Conservation (phyloP, 306 rosid species). For the Citrullus amarus region DNA sequence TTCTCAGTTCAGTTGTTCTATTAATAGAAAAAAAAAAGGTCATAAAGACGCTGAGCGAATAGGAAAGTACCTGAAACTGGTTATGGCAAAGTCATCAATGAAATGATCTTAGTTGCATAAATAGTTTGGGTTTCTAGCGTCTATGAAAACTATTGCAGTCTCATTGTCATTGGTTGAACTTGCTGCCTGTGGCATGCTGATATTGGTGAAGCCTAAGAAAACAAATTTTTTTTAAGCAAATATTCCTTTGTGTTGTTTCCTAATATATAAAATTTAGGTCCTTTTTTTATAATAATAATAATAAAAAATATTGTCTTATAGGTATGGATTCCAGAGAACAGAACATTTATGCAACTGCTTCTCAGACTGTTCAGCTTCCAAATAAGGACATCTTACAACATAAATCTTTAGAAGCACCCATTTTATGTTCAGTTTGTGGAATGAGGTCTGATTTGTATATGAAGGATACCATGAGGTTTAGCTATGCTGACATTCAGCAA, state of each 20-base stretch:
- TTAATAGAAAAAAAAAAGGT: too few relatives aligned
- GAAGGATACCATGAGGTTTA: constrained; percentile 50
- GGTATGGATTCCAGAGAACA: constrained; percentile 25
- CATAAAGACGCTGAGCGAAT: too few relatives aligned
- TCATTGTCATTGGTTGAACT: not conserved
- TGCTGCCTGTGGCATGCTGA: too few relatives aligned
- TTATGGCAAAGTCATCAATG: not conserved
- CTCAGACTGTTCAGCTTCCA: constrained; percentile 29
- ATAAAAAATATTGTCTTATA: constrained; percentile 8
- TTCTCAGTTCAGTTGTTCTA: too few relatives aligned
- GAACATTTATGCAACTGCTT: constrained; percentile 11
- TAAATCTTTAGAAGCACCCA: constrained; percentile 39
- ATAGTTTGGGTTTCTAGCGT: too few relatives aligned
- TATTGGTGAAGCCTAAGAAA: not conserved
- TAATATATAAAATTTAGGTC: not conserved
- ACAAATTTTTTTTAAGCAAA: not conserved
- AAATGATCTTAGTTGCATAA: too few relatives aligned
- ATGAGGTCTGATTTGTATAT: constrained; percentile 41
- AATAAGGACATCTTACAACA: constrained; percentile 17
- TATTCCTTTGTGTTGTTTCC: not conserved
- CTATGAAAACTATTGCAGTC: too few relatives aligned
- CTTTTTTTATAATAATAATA: not conserved
- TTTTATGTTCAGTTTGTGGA: constrained; percentile 66
- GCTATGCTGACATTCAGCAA: constrained; percentile 37
- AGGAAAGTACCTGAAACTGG: too few relatives aligned